Evolutionary conservation across 1,139 yeast species (phyloP), one percentile per base, ranked within the genome.

Genomic region (Lodderomyces parapsilosis): DNA sequence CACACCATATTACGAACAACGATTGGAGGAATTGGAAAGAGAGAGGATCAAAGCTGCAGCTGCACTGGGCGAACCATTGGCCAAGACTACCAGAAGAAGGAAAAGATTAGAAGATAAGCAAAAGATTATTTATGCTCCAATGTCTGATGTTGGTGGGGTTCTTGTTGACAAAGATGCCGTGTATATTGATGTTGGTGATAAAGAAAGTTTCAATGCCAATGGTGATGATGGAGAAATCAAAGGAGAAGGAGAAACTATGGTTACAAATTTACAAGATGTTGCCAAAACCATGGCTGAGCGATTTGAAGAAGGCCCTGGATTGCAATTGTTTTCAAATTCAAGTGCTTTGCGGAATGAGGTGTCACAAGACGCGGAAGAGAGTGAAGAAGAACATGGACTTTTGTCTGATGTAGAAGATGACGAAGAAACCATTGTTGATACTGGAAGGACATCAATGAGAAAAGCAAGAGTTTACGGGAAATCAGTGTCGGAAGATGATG

Each of bases 71-170:
- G 81, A 78, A 51, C 61, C 62, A 2, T 56, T 75, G 3, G 77
- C 83, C 2, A 74, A 78, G 43, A 73, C 84, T 0, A 72, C 84
- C 0, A 79, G 84, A 59, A 80, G 97, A 62, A 79, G 98, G 56
- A 86, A 89, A 61, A 80, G 98, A 59, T 78, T 94, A 44, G 98
- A 93, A 55, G 99, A 94, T 59, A 88, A 86, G 55, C 95, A 88
- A 60, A 93, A 91, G 63, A 82, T 90, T 52, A 90, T 94, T 2
- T 94, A 94, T 62, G 99, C 99, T 0, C 99, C 99, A 43, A 93
- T 94, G 99, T 88, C 97, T 40, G 98, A 94, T 65, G 97, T 93
- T 20, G 98, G 98, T 44, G 99, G 99, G 59, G 95, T 94, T 28
- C 73, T 93, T 50, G 90, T 94, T 49, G 99, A 94, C 66, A 91